phyloP scores from a whole-genome alignment of 495 filamentous ascomycete species.

The Neurospora tetraspora region DNA sequence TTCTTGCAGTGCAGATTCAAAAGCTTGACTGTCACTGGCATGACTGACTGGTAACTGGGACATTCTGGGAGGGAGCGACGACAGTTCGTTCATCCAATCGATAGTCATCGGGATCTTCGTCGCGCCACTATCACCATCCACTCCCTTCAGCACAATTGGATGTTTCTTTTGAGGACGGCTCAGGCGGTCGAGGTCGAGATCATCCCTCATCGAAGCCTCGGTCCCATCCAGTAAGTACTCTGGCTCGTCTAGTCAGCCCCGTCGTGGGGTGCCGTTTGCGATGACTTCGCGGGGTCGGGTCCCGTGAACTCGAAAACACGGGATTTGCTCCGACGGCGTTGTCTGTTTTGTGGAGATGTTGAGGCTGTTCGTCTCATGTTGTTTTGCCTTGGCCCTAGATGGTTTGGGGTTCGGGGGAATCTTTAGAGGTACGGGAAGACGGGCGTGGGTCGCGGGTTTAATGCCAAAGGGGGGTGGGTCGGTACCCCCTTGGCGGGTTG shows the following conservation, averaged over 20 bases:
- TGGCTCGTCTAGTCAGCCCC: not conserved
- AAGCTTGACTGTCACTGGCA: not conserved
- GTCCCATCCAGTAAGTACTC: not conserved
- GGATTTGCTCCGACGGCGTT: not conserved
- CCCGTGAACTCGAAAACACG: not conserved
- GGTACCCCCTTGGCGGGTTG: not conserved
- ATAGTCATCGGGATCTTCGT: not conserved
- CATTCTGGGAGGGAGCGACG: not conserved
- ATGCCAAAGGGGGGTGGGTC: not conserved
- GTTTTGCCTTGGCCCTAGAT: not conserved
- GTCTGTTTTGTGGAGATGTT: not conserved
- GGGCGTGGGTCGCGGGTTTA: not conserved
- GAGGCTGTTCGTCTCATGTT: not conserved
- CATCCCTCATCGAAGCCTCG: not conserved
- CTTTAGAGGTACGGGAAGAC: not conserved
- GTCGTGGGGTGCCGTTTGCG: not conserved
- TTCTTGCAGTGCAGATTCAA: not conserved
- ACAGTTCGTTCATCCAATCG: not conserved
- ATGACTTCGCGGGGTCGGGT: not conserved
- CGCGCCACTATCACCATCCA: not conserved
- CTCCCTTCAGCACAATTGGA: not conserved
- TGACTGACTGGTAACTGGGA: not conserved
- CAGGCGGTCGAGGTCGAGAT: not conserved
- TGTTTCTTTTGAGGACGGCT: too few species aligned
- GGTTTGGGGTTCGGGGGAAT: not conserved